A percentile compares a stretch with the other conserved stretches of the same genome.
These are phyloP conservation scores for Boletus vinaceobasis DNA, from an alignment of 768 basidiomycete genomes.

Conservation along the genomic window DNA sequence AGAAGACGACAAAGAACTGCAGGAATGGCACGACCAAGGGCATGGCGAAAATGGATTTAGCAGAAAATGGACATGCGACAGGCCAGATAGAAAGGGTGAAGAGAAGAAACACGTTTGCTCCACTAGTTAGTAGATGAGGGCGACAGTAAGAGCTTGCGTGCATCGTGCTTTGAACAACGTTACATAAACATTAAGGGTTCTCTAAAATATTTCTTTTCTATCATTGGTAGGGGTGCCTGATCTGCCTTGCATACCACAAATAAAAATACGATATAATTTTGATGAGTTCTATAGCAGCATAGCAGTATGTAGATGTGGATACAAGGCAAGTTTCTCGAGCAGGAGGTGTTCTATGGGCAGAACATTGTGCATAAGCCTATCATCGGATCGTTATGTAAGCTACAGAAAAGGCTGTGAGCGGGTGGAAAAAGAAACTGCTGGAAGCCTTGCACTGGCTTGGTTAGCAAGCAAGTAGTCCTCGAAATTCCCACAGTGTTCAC, in stretches of 20 bases:
- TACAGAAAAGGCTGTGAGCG: too few relatives aligned
- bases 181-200: constrained; percentile 17
- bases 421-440: too few relatives aligned
- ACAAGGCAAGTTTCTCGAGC: too few relatives aligned
- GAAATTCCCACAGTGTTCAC: constrained; percentile 18
- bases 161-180: constrained; percentile 15
- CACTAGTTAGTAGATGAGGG: constrained; percentile 10
- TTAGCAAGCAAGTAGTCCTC: not conserved
- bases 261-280: too few relatives aligned
- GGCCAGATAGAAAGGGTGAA: not conserved
- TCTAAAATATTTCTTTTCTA: not conserved
- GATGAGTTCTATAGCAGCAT: too few relatives aligned
- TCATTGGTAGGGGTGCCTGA: not conserved
- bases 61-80: constrained; percentile 10
- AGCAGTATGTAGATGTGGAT: too few relatives aligned
- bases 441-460: too few relatives aligned
- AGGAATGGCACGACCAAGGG: constrained; percentile 64
- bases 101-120: constrained; percentile 6
- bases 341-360: too few relatives aligned
- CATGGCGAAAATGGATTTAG: constrained; percentile 40
- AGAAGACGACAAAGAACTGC: constrained; percentile 65
- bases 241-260: too few relatives aligned
- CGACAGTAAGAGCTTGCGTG: not conserved
- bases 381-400: too few relatives aligned
- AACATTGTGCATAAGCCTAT: too few relatives aligned